Evolutionary conservation across 495 filamentous ascomycete genomes (phyloP).

Genomic region (Letharia lupina): DNA sequence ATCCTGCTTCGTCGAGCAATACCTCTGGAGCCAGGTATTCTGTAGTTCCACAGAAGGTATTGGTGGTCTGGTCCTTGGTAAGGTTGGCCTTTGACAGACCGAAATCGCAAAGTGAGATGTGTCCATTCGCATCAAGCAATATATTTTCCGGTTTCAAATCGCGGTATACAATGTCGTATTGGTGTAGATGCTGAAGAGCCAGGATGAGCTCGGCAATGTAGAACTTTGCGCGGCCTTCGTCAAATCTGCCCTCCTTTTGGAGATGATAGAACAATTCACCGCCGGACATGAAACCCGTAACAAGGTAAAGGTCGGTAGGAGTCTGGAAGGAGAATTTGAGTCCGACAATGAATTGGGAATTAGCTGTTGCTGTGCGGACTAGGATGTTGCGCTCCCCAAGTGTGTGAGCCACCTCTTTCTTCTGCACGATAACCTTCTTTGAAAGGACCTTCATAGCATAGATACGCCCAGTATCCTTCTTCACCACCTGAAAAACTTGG

Average conservation of each 20-base stretch:
- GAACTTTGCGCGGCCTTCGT: slow-evolving; percentile 92
- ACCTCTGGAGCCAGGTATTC: slow-evolving; percentile 97
- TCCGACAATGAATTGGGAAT: slow-evolving; percentile 96
- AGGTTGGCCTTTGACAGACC: slow-evolving; percentile 96
- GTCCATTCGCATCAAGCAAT: slow-evolving; percentile 72
- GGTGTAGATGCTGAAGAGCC: slow-evolving; percentile 88
- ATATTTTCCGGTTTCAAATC: slow-evolving; percentile 86
- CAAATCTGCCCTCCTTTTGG: slow-evolving; percentile 93
- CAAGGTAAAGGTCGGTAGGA: slow-evolving; percentile 88
- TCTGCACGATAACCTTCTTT: slow-evolving; percentile 99
- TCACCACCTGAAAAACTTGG: slow-evolving; percentile 99
- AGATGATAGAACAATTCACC: slow-evolving; percentile 98
- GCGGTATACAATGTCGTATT: slow-evolving; percentile 95
- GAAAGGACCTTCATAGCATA: slow-evolving; percentile 99
- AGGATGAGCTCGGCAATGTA: slow-evolving; percentile 98
- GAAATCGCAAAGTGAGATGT: slow-evolving; percentile 81
- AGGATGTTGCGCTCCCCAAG: slow-evolving; percentile 95
- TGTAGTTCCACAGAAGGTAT: slow-evolving; percentile 97
- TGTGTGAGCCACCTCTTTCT: slow-evolving; percentile 97
- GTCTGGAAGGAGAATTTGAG: slow-evolving; percentile 99
- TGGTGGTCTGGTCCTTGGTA: slow-evolving; percentile 91
- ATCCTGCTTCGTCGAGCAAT: slow-evolving; percentile 89
- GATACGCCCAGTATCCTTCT: slow-evolving; percentile 90
- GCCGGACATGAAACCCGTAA: slow-evolving; percentile 99
- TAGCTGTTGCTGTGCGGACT: slow-evolving; percentile 87